These are phyloP conservation scores for Lachnellula willkommii DNA, from an alignment of 2,329 filamentous ascomycete genomes.

Conservation along the genomic window DNA sequence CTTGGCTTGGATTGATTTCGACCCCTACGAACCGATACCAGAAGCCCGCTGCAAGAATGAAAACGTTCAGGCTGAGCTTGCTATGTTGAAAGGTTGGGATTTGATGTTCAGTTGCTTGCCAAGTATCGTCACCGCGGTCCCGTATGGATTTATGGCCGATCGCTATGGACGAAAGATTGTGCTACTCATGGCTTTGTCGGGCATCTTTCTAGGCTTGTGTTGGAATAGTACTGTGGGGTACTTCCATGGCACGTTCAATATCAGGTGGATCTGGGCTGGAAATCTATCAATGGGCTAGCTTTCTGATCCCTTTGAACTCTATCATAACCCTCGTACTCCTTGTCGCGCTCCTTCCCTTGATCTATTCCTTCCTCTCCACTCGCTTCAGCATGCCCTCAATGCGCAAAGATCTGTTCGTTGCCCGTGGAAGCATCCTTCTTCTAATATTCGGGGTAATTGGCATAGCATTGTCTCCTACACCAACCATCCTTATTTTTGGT, in stretches of 20 bases:
- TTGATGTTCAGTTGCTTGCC: constrained; percentile 43
- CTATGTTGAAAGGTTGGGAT: constrained; percentile 46
- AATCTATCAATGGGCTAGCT: constrained; percentile 11
- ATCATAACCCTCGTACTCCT: constrained; percentile 13
- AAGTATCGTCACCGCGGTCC: constrained; percentile 29
- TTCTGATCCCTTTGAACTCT: constrained; percentile 14
- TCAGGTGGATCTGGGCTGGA: too few species aligned
- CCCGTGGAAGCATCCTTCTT: constrained; percentile 22
- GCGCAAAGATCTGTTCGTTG: constrained; percentile 23
- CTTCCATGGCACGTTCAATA: constrained; percentile 12
- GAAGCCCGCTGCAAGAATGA: constrained; percentile 46
- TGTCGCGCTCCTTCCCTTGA: constrained; percentile 12
- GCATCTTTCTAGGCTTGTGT: constrained; percentile 1
- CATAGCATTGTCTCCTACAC: constrained; percentile 6
- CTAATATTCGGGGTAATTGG: constrained; percentile 8
- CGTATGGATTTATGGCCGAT: constrained; percentile 16
- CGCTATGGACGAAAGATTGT: constrained; percentile 15
- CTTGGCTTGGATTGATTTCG: too few species aligned
- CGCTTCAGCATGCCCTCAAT: constrained; percentile 2
- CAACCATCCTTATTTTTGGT: constrained; percentile 8
- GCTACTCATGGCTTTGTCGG: constrained; percentile 4
- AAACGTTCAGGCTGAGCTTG: constrained; percentile 46
- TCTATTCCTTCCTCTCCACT: constrained; percentile 7
- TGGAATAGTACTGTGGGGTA: constrained; percentile 11
- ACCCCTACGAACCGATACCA: constrained; percentile 16